Base-by-base conservation (phyloP, 1,284 basidiomycete species). In the Cryptococcus deneoformans region DNA sequence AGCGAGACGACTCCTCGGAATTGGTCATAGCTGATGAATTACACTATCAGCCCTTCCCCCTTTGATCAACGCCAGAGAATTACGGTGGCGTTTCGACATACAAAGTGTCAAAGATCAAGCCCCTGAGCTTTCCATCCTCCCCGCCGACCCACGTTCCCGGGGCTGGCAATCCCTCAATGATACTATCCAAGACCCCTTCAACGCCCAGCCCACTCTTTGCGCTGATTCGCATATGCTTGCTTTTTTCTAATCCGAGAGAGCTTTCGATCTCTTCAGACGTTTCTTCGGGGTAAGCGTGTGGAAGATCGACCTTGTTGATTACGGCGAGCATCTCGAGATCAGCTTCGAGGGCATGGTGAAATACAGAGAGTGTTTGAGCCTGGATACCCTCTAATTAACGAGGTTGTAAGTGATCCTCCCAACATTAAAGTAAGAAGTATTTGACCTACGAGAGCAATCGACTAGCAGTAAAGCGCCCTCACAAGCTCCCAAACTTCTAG, bases 1-100 rank as follows among this genome's bases (percentile, higher is more conserved):
- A 99, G 80, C 5, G 92, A 96, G 49, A 99, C 92, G 20, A 99
- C 96, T 14, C 96, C 96, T 56, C 93, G 85, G 79, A 94, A 99
- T 64, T 90, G 86, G 76, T 99, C 96, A 75, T 96, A 98, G 69
- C 92, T 97, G 64, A 56, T 59, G 14, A 54, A 53, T 37, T 43
- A 9, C 29, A 29, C 29, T 29, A 5, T 29, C 29, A 29, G 29
- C 29, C 29, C 29, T 4, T 29, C 29, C 29, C 4, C 29, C 29
- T 29, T 29, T 3, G 29, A 29, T 29, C 20, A 1, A 14, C 47
- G 49, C 36, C 11, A 42, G 36, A 42, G 10, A 35, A 5, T 4
- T 39, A 43, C 20, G 20, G 20, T 20, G 20, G 20, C 20, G 29
- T 29, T 29, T 29, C 3, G 55, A 80, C 87, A 74, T 65, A 92